Conservation (phyloP, 2,329 filamentous ascomycete genomes). For the Colletotrichum godetiae region DNA sequence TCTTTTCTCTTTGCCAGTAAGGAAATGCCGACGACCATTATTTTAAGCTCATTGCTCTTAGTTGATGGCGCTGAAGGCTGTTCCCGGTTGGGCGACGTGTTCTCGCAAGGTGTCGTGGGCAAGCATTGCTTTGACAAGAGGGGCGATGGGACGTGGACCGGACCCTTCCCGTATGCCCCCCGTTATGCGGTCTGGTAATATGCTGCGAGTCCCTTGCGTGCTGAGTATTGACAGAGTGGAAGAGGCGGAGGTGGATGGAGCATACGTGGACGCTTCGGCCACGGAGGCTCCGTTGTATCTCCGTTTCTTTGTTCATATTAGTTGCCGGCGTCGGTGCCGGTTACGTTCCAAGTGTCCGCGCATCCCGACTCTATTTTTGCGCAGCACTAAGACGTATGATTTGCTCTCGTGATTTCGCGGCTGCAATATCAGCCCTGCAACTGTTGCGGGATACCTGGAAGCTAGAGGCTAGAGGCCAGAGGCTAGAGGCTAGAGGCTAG, state of each 20-base stretch:
- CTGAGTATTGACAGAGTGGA: background rate
- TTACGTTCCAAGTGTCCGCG: background rate
- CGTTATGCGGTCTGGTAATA: constrained; percentile 1
- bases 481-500: background rate
- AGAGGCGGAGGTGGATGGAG: background rate
- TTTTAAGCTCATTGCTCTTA: constrained; percentile 21
- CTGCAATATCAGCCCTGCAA: constrained; percentile 1
- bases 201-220: background rate
- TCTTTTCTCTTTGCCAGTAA: background rate
- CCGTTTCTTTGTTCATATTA: background rate
- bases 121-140: constrained; percentile 21
- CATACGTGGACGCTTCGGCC: constrained; percentile 6
- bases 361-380: background rate
- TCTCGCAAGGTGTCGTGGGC: background rate
- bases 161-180: constrained; percentile 10
- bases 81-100: constrained; percentile 18
- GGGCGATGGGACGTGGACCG: constrained; percentile 7
- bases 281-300: background rate
- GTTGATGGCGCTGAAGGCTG: constrained; percentile 6
- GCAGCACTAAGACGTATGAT: background rate
- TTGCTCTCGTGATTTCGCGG: background rate
- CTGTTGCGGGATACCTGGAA: background rate
- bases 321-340: background rate
- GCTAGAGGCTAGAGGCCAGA: background rate
- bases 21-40: constrained; percentile 11